phyloP scores from a whole-genome alignment of 768 basidiomycete species.

The Hericium coralloides region DNA sequence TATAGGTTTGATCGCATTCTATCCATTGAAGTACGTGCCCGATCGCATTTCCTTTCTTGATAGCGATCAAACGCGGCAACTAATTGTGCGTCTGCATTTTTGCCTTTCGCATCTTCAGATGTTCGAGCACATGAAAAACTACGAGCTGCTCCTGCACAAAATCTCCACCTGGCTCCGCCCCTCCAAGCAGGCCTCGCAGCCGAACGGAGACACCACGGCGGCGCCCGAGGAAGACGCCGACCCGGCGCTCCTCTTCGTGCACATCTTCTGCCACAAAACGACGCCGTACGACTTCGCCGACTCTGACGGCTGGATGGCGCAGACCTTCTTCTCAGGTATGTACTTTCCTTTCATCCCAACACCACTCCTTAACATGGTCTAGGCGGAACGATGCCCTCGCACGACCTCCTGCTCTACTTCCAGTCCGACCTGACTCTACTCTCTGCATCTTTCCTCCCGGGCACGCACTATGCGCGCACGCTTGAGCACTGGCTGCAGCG shows the following conservation, averaged over 20 bases:
- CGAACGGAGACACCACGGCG: background rate
- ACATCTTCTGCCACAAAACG: constrained; percentile 58
- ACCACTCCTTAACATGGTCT: background rate
- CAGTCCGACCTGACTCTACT: constrained; percentile 52
- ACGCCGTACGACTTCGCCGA: constrained; percentile 65
- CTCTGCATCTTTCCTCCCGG: constrained; percentile 54
- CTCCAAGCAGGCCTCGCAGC: background rate
- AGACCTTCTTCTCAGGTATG: constrained; percentile 59
- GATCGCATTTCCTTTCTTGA: background rate
- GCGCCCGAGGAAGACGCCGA: constrained; percentile 19
- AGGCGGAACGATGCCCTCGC: constrained; percentile 70
- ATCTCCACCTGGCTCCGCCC: constrained; percentile 57
- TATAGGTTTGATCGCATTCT: constrained; percentile 60
- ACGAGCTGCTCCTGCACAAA: constrained; percentile 50
- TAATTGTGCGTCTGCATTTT: too few relatives aligned
- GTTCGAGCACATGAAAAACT: constrained; percentile 77
- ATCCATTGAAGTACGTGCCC: constrained; percentile 47
- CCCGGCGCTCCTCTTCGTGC: constrained; percentile 49
- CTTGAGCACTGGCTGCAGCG: constrained; percentile 55
- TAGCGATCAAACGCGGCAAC: too few relatives aligned
- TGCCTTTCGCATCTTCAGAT: constrained; percentile 28
- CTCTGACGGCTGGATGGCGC: constrained; percentile 66
- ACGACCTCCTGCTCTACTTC: constrained; percentile 56
- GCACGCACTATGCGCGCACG: constrained; percentile 55
- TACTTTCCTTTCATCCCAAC: background rate